Conservation (phyloP, 495 filamentous ascomycete species). For the Viridothelium virens region DNA sequence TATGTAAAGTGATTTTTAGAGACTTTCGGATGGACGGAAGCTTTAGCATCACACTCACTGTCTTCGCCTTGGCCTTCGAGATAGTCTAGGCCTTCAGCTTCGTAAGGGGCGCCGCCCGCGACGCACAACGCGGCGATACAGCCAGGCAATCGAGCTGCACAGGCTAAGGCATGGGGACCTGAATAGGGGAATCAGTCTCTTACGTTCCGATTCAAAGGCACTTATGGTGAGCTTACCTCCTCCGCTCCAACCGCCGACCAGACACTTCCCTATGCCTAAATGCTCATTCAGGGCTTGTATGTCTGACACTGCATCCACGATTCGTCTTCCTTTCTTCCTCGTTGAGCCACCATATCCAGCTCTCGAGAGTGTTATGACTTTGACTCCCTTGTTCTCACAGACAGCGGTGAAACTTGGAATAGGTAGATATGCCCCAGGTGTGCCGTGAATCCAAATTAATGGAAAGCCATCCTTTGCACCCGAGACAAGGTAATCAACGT, state of each 20-base stretch:
- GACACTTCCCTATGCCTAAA: constrained; percentile 16
- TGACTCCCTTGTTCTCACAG: constrained; percentile 18
- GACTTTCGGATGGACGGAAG: neutral
- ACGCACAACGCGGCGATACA: constrained; percentile 17
- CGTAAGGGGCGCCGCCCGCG: constrained; percentile 20
- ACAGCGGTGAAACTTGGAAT: constrained; percentile 11
- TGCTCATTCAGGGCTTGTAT: constrained; percentile 19
- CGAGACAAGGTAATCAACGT: constrained; percentile 16
- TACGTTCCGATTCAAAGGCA: neutral
- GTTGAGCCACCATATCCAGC: constrained; percentile 21
- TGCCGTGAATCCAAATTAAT: constrained; percentile 19
- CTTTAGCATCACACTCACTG: constrained; percentile 16
- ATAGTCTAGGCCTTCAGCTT: constrained; percentile 21
- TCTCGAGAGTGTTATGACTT: constrained; percentile 19
- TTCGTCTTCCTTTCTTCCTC: constrained; percentile 12
- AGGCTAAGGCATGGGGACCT: constrained; percentile 22
- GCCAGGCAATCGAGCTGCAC: constrained; percentile 17
- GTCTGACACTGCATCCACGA: constrained; percentile 17
- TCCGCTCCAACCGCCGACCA: constrained; percentile 23
- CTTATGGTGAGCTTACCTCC: constrained; percentile 16
- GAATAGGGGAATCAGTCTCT: neutral
- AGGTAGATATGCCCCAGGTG: constrained; percentile 15
- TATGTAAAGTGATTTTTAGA: neutral
- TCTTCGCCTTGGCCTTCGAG: constrained; percentile 24
- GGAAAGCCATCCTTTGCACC: constrained; percentile 21